Conservation (phyloP, 345 rosid genomes). For the Gossypium stocksii region DNA sequence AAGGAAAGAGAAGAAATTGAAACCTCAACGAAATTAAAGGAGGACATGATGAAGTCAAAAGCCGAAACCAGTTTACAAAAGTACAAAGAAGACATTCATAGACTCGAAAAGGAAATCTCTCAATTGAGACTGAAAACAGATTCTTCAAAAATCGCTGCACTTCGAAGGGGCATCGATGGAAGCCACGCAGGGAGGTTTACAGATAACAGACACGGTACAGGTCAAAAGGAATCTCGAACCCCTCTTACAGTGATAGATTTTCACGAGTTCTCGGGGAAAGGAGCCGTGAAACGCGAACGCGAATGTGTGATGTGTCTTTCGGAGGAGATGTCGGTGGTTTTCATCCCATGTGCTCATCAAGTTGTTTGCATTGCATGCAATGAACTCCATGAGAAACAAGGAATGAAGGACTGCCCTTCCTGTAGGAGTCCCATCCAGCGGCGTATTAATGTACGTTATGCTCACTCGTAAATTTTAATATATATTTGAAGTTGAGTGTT, state of each 20-base stretch:
- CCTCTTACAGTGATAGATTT: constrained; percentile 25
- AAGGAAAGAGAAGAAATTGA: constrained; percentile 2
- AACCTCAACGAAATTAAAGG: neutral
- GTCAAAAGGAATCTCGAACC: constrained; percentile 29
- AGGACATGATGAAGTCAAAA: constrained; percentile 34
- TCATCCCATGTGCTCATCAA: constrained; percentile 69
- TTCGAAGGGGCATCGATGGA: constrained; percentile 52
- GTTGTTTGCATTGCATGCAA: constrained; percentile 51
- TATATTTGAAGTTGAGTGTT: constrained; percentile 29
- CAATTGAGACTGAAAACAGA: constrained; percentile 56
- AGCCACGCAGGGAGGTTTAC: constrained; percentile 40
- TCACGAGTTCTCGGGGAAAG: constrained; percentile 29
- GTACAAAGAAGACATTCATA: constrained; percentile 50
- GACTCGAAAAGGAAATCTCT: constrained; percentile 60
- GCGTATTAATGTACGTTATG: constrained; percentile 41
- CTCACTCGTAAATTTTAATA: constrained; percentile 30
- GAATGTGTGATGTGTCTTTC: constrained; percentile 92
- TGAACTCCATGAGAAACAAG: constrained; percentile 49
- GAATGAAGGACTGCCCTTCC: constrained; percentile 57
- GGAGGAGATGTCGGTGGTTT: constrained; percentile 55
- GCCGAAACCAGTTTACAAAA: constrained; percentile 47
- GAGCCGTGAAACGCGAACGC: constrained; percentile 64
- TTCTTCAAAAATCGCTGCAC: constrained; percentile 66
- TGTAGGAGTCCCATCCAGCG: constrained; percentile 48
- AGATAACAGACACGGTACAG: constrained; percentile 18